Percentiles rank a stretch among this genome's conserved stretches.
Conservation (phyloP, 352 stramenopile species). For the Plasmopara viticola region DNA sequence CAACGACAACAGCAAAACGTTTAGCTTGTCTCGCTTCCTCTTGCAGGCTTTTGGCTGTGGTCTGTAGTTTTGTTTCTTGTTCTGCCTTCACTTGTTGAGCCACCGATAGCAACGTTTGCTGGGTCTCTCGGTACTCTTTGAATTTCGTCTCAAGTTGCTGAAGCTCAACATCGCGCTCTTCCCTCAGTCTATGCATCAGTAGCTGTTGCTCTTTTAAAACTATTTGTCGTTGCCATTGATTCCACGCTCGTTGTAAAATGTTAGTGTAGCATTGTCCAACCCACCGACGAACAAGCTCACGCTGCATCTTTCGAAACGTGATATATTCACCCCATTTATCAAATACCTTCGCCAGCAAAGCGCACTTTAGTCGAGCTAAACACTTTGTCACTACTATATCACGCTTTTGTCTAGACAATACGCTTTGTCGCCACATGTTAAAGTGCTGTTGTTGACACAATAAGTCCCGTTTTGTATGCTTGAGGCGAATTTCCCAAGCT, state of each 20-base stretch:
- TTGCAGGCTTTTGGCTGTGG: conserved; percentile 2
- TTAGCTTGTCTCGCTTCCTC: conserved; percentile 13
- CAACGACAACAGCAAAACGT: conserved; percentile 11
- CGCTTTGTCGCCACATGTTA: conserved; percentile 15
- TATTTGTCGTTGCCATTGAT: conserved; percentile 29
- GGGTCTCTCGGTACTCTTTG: conserved; percentile 6
- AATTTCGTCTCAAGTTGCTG: conserved; percentile 15
- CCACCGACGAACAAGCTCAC: conserved; percentile 24
- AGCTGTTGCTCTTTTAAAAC: conserved; percentile 22
- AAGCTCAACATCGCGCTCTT: conserved; percentile 9
- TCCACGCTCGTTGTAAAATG: conserved; percentile 19
- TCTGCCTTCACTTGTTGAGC: conserved; percentile 3
- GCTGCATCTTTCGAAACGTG: conserved; percentile 11
- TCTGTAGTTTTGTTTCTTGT: conserved; percentile 11
- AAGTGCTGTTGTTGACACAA: conserved; percentile 21
- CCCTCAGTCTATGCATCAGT: conserved; percentile 12
- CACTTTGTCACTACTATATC: conserved; percentile 14
- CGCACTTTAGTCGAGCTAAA: conserved; percentile 21
- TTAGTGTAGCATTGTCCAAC: conserved; percentile 5
- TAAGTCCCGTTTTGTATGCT: conserved; percentile 19
- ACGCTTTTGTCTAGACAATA: conserved; percentile 3
- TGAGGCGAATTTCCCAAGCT: conserved; percentile 20
- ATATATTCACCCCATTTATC: conserved; percentile 22
- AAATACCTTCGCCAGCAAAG: conserved; percentile 11
- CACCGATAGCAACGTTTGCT: conserved; percentile 7